These are phyloP conservation scores for Gillenia trifoliata DNA, from an alignment of 306 rosid genomes.

Conservation along the genomic window DNA sequence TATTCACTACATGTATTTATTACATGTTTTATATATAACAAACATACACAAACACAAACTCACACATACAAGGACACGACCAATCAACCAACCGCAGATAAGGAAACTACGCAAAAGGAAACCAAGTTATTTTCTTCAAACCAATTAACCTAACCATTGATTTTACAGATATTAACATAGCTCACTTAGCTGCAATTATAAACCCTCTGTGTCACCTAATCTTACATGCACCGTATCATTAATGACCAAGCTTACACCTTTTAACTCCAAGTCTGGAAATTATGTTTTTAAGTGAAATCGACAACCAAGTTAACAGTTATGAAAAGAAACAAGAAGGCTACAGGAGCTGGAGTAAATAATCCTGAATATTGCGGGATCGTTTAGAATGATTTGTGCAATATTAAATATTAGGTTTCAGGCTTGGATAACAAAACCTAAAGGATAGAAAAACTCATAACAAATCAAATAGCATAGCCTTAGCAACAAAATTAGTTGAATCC, in stretches of 20 bases:
- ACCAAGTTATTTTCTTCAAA: background rate
- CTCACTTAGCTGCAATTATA: background rate
- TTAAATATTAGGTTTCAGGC: slow-evolving; percentile 1
- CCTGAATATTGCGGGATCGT: background rate
- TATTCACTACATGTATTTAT: too few relatives aligned
- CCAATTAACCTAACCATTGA: background rate
- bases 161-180: background rate
- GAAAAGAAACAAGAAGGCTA: background rate
- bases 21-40: too few relatives aligned
- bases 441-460: background rate
- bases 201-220: background rate
- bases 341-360: background rate
- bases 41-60: background rate
- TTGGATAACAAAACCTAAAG: too few relatives aligned
- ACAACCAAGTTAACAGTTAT: background rate
- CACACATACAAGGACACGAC: background rate
- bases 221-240: background rate
- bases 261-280: background rate
- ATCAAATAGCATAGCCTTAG: background rate
- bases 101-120: background rate
- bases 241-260: background rate
- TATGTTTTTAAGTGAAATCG: background rate
- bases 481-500: background rate
- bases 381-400: background rate
- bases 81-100: background rate